Evolutionary conservation across 495 filamentous ascomycete genomes (phyloP), one percentile per base, ranked within the genome.

Genomic region (Acidiella bohemica): DNA sequence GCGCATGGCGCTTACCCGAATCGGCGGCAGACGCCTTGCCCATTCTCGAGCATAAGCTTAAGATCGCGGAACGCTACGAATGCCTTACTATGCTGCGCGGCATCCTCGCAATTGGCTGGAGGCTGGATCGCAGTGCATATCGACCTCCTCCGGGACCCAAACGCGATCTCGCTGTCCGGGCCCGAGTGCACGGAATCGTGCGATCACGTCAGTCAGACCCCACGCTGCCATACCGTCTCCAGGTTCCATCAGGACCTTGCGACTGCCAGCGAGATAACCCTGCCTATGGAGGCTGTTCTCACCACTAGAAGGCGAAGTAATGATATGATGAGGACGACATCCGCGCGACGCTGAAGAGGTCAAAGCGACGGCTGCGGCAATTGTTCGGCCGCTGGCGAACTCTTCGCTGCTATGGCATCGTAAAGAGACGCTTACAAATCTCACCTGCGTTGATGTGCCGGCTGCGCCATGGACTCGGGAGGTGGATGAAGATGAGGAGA

Each of bases 361-460:
- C 24, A 59, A 59, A 47, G 41, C 35, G 9, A 45, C 41, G 34
- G 53, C 51, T 9, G 22, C 12, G 28, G 30, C 24, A 12, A 38
- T 52, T 4, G 54, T 55, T n/a, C 23, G 13, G 39, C 41, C 53
- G 1, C 16, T 59, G 33, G 17, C 41, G 21, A 44, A 48, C 35
- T 50, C 51, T 18, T 29, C 47, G 8, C 41, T 56, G 51, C 41
- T 51, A 32, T 51, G 44, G 29, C 37, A 42, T 23, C 48, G 49
- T 19, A 41, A 20, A 8, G 31, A 46, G 32, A 30, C 18, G 16
- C 24, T 59, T 24, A 42, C 42, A 7, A 54, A 56, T 39, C 30
- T 59, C 38, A 56, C 51, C 13, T 59, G 53, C 23, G 44, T 41
- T 2, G 54, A 54, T 27, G 39, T 49, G 2, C 30, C 20, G 7